phyloP scores from a whole-genome alignment of 305 asterid genomes.

The Solanum hybrid region DNA sequence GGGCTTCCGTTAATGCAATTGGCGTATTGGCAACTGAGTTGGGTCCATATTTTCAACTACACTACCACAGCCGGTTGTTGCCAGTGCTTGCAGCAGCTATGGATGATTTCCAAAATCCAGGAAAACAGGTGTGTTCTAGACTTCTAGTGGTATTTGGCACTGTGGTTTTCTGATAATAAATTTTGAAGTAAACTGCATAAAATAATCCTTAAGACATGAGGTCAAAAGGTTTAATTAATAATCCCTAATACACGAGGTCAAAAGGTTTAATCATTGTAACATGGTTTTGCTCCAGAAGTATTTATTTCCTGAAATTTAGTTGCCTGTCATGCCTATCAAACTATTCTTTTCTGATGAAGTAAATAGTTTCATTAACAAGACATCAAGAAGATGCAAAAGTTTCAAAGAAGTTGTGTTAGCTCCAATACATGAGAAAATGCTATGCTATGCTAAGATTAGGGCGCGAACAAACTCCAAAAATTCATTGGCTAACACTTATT shows the following conservation, averaged over 20 bases:
- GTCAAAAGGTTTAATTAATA: neutral
- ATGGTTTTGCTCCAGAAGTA: neutral
- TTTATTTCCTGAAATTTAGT: neutral
- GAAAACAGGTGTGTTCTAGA: constrained; percentile 66
- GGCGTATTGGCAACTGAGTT: constrained; percentile 77
- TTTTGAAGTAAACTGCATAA: neutral
- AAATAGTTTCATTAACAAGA: neutral
- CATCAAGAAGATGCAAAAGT: neutral
- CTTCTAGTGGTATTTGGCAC: neutral
- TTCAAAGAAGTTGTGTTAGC: neutral
- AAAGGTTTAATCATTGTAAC: neutral
- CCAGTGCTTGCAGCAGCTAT: constrained; percentile 74
- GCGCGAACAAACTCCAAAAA: neutral
- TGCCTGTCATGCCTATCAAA: neutral
- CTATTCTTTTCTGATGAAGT: neutral
- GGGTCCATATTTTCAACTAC: constrained; percentile 76
- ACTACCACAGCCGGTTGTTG: constrained; percentile 58
- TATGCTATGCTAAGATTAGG: neutral
- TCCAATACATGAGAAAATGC: neutral
- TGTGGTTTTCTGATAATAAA: neutral
- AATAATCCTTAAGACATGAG: neutral
- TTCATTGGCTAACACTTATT: neutral
- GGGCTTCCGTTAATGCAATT: constrained; percentile 83
- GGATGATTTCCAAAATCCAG: constrained; percentile 89
- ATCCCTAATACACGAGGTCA: neutral